Percentiles rank a stretch among this genome's conserved stretches.
phyloP scores from a whole-genome alignment of 2,329 filamentous ascomycete species.

The Lithohypha guttulata region DNA sequence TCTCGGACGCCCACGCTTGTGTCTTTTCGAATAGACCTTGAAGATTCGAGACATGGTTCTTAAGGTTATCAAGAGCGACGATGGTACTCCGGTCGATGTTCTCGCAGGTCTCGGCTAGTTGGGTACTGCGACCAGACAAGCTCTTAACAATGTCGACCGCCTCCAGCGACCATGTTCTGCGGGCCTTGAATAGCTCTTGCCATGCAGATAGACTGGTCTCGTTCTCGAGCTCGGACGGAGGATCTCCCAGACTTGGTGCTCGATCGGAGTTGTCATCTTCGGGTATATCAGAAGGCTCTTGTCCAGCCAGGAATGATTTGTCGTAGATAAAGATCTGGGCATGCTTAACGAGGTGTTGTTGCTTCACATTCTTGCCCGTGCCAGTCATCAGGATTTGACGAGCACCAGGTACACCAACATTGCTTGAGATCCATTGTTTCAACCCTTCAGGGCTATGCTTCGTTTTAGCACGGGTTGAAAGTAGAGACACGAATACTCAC shows the following conservation, averaged over 20 bases:
- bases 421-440: conserved; percentile 65
- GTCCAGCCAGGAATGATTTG: conserved; percentile 53
- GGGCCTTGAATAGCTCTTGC: conserved; percentile 73
- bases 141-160: conserved; percentile 57
- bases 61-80: conserved; percentile 69
- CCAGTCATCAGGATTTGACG: conserved; percentile 81
- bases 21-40: conserved; percentile 37
- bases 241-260: conserved; percentile 46
- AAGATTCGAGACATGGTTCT: conserved; percentile 36
- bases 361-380: conserved; percentile 72
- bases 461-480: conserved; percentile 12
- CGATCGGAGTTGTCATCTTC: conserved; percentile 42
- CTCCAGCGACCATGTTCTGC: conserved; percentile 66
- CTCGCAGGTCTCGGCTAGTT: conserved; percentile 49
- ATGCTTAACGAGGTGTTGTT: conserved; percentile 57
- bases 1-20: conserved; percentile 35
- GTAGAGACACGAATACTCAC: conserved; percentile 39
- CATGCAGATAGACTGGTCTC: conserved; percentile 75
- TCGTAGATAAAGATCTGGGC: conserved; percentile 79
- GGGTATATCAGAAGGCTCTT: conserved; percentile 39
- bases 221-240: conserved; percentile 72
- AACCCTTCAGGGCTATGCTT: conserved; percentile 64
- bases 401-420: conserved; percentile 61
- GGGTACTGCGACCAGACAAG: conserved; percentile 50
- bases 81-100: conserved; percentile 70